phyloP scores from a whole-genome alignment of 768 basidiomycete genomes.

The Candolleomyces aberdarensis region DNA sequence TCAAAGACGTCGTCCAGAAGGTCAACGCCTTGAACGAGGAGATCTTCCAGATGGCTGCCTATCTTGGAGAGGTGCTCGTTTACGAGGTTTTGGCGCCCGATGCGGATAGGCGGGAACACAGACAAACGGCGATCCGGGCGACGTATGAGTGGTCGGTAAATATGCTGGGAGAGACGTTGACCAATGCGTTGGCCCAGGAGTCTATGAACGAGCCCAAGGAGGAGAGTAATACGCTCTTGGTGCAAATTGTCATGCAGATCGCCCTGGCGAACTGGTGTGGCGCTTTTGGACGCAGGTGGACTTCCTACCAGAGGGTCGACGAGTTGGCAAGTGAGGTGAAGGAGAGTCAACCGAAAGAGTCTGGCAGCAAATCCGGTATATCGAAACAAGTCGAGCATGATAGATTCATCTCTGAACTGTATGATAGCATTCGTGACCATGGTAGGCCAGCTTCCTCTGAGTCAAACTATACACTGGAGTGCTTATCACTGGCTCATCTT shows the following conservation, averaged over 20 bases:
- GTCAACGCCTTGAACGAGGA: conserved; percentile 43
- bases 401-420: conserved; percentile 22
- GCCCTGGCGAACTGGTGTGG: not conserved
- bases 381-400: conserved; percentile 17
- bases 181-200: conserved; percentile 2
- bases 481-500: not conserved
- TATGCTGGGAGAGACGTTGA: conserved; percentile 15
- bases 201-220: not conserved
- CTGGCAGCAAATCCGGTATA: conserved; percentile 11
- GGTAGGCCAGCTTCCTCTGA: conserved; percentile 38
- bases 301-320: not conserved
- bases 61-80: conserved; percentile 40
- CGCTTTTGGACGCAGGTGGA: not conserved
- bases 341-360: not conserved
- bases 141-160: conserved; percentile 19
- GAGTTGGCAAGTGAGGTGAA: not conserved
- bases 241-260: conserved; percentile 6
- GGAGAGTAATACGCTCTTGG: conserved; percentile 2
- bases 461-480: conserved; percentile 19
- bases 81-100: conserved; percentile 11
- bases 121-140: not conserved
- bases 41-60: conserved; percentile 47
- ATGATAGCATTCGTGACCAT: conserved; percentile 34
- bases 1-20: conserved; percentile 41
- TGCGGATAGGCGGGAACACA: not conserved